These are phyloP conservation scores for Tieghemostelium lacteum DNA, from an alignment of 78 protist species.

Conservation along the genomic window DNA sequence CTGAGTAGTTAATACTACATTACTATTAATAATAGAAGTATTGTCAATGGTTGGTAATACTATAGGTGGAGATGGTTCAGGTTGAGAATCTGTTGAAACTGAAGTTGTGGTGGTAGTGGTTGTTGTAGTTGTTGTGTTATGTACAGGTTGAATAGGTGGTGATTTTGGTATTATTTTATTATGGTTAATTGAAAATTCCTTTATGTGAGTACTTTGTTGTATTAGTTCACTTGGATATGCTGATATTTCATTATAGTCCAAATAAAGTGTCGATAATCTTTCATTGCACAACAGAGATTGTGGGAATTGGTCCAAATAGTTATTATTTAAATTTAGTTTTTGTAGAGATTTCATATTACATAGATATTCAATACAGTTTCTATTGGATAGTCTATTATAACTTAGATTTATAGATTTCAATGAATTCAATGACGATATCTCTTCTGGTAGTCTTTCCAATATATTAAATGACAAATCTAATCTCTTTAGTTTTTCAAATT, in stretches of 20 bases:
- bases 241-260: slow-evolving; percentile 29
- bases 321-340: slow-evolving; percentile 33
- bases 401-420: slow-evolving; percentile 50
- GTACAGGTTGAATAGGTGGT: no score
- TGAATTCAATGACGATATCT: neutral
- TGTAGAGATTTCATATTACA: neutral
- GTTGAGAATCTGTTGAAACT: no score
- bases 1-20: no score
- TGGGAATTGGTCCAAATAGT: slow-evolving; percentile 26
- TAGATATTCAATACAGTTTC: slow-evolving; percentile 2
- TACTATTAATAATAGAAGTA: no score
- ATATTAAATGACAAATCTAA: slow-evolving; percentile 46
- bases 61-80: no score
- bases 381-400: slow-evolving; percentile 1
- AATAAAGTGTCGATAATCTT: neutral
- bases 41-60: no score
- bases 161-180: neutral
- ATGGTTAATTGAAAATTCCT: slow-evolving; percentile 1
- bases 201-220: no score
- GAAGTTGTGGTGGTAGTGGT: no score
- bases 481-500: slow-evolving; percentile 42
- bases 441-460: slow-evolving; percentile 1
- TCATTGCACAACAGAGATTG: no score
- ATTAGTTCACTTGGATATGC: no score
- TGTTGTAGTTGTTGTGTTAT: no score